These are phyloP conservation scores for Xylaria sp. DNA, from an alignment of 2,329 filamentous ascomycete genomes.

Conservation along the genomic window DNA sequence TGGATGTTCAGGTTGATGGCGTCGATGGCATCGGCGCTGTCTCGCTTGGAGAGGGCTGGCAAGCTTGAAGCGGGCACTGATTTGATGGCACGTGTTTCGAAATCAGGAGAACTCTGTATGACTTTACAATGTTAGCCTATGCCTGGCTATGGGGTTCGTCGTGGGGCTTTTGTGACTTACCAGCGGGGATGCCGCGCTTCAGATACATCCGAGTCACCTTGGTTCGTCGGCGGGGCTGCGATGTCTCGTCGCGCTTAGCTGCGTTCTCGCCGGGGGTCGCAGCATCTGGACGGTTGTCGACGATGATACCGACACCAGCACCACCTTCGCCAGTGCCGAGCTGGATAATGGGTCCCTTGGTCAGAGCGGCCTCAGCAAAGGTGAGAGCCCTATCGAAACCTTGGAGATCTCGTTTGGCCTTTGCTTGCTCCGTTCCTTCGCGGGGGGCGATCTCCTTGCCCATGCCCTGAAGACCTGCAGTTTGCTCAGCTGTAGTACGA, in stretches of 20 bases:
- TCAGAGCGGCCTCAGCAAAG: slow-evolving; percentile 54
- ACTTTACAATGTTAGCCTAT: slow-evolving; percentile 45
- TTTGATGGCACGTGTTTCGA: slow-evolving; percentile 43
- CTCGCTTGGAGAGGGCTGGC: slow-evolving; percentile 43
- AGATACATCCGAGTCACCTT: slow-evolving; percentile 62
- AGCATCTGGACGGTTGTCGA: slow-evolving; percentile 48
- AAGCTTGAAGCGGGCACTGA: slow-evolving; percentile 40
- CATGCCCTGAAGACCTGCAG: slow-evolving; percentile 59
- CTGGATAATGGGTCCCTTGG: slow-evolving; percentile 54
- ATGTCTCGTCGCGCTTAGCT: slow-evolving; percentile 44
- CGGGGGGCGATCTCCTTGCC: slow-evolving; percentile 62
- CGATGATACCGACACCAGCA: slow-evolving; percentile 55
- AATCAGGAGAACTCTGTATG: slow-evolving; percentile 45
- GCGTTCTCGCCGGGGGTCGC: slow-evolving; percentile 23
- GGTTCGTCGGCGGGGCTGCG: slow-evolving; percentile 52
- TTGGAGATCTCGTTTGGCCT: slow-evolving; percentile 52
- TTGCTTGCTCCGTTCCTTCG: slow-evolving; percentile 41
- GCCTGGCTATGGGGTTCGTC: not conserved
- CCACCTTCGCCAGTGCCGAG: slow-evolving; percentile 55
- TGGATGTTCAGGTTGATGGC: slow-evolving; percentile 59
- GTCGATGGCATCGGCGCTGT: slow-evolving; percentile 51
- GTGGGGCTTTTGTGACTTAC: slow-evolving; percentile 49
- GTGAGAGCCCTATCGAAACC: slow-evolving; percentile 56
- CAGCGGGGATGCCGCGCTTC: slow-evolving; percentile 56
- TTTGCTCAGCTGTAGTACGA: slow-evolving; percentile 52